These are phyloP conservation scores for Aspergillus bertholletiae DNA, from an alignment of 495 filamentous ascomycete genomes.

Conservation along the genomic window DNA sequence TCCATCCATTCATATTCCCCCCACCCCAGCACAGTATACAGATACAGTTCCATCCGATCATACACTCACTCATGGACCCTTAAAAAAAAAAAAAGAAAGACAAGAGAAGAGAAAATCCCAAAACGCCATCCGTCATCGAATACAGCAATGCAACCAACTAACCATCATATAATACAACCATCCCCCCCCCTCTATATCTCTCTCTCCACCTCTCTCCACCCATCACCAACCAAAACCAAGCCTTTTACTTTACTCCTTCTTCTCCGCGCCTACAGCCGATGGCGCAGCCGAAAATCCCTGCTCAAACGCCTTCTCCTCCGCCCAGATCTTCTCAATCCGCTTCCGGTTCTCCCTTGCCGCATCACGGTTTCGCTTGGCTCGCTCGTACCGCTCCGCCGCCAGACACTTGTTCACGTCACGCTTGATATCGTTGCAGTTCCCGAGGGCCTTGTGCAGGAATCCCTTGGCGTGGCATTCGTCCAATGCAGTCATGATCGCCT, in stretches of 20 bases:
- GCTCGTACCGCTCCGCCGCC: conserved; percentile 69
- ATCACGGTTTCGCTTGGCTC: conserved; percentile 72
- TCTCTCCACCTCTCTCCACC: too few relatives aligned
- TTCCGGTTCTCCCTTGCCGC: conserved; percentile 63
- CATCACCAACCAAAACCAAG: conserved; percentile 1
- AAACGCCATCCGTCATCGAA: too few relatives aligned
- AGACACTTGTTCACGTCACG: conserved; percentile 77
- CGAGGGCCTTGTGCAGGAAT: conserved; percentile 82
- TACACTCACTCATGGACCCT: too few relatives aligned
- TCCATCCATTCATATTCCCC: not conserved
- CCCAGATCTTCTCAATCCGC: conserved; percentile 70
- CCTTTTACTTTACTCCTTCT: conserved; percentile 11
- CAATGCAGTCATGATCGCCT: conserved; percentile 85
- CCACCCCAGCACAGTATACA: too few relatives aligned
- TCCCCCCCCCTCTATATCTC: too few relatives aligned
- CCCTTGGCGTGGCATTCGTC: conserved; percentile 94
- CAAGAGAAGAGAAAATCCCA: too few relatives aligned
- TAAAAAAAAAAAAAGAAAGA: too few relatives aligned
- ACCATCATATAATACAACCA: too few relatives aligned
- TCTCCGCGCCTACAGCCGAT: conserved; percentile 2
- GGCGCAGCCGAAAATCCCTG: conserved; percentile 8
- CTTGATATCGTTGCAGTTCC: conserved; percentile 88
- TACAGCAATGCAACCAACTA: too few relatives aligned
- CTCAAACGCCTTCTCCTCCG: conserved; percentile 49
- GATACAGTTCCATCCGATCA: not conserved